Base-by-base conservation (phyloP, 139 green algal genomes). In the Asterochloris erici region DNA sequence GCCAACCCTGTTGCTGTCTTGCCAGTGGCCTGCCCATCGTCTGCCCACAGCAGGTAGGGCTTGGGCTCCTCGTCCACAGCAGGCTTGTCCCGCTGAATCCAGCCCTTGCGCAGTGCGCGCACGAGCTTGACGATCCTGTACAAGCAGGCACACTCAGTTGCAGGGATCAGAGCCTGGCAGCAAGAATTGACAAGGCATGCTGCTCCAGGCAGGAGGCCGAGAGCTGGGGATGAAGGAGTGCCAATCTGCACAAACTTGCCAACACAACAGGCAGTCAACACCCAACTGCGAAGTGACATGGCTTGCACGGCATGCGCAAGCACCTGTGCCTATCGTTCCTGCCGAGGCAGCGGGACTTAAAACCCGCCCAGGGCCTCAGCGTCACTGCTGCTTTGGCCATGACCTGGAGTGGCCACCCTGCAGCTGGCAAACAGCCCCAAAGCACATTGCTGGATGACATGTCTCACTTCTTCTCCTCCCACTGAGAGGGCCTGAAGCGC, bases 401-500 rank as follows among this genome's bases (percentile, higher is more conserved):
- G 38, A 54, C 38, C 6, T 2, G 38, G 4, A 71, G 66, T 23
- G 66, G 66, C 19, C 66, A 71, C 4, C 17, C 17, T 71, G 26
- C 71, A 77, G 71, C 23, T 19, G 16, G 71, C 71, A 77, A 38
- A 1, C 71, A 77, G n/a, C n/a, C n/a, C n/a, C n/a, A n/a, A n/a
- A n/a, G 66, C 66, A 26, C 66, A 71, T 71, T 80, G 60, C 28
- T 10, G 9, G 13, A 54, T 54, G 38, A 6, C 4, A 54, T 54
- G 6, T 79, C 90, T 90, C 85, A 95, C 95, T 96, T 96, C 78
- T 97, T 95, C 86, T 98, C 96, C 90, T 99, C 96, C 88, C 92
- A 96, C 82, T 99, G 98, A 27, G 94, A 98, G 10, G 97, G 96
- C 11, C 96, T 90, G 90, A 99, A 99, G 71, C 97, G 90, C 26